These are phyloP conservation scores for Aspergillus sclerotialis DNA, from an alignment of 2,329 filamentous ascomycete genomes.

Conservation along the genomic window DNA sequence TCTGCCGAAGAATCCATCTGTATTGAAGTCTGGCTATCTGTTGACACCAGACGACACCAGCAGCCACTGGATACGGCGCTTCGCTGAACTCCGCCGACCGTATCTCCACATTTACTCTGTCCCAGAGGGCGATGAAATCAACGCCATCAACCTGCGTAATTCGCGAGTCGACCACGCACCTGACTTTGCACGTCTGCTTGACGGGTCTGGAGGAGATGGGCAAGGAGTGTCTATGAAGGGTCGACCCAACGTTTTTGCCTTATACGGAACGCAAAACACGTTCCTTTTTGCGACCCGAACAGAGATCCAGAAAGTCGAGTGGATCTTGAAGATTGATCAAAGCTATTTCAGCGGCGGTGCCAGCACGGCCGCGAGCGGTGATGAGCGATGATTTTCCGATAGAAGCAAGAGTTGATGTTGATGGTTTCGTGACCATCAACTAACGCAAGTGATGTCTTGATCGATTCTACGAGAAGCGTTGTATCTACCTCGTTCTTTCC, in stretches of 20 bases:
- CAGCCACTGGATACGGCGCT: conserved; percentile 82
- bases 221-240: conserved; percentile 32
- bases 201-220: conserved; percentile 30
- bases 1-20: conserved; percentile 70
- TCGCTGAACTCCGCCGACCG: conserved; percentile 82
- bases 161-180: conserved; percentile 89
- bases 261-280: conserved; percentile 90
- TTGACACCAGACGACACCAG: conserved; percentile 71
- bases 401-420: background rate
- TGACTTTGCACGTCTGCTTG: conserved; percentile 71
- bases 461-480: conserved; percentile 5
- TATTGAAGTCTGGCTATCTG: conserved; percentile 82
- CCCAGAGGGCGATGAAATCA: conserved; percentile 81
- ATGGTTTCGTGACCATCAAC: background rate
- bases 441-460: conserved; percentile 9
- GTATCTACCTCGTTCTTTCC: conserved; percentile 4
- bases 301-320: conserved; percentile 90
- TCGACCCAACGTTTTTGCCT: conserved; percentile 74
- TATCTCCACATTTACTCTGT: conserved; percentile 87
- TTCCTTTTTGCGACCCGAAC: conserved; percentile 88
- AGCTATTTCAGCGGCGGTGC: conserved; percentile 50
- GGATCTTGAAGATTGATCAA: conserved; percentile 93
- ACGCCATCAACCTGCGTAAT: conserved; percentile 80
- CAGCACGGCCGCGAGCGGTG: conserved; percentile 17
- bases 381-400: conserved; percentile 11